A percentile compares a stretch with the other conserved stretches of the same genome.
These are phyloP conservation scores for Candida pini DNA, from an alignment of 805 yeast species.

Conservation along the genomic window DNA sequence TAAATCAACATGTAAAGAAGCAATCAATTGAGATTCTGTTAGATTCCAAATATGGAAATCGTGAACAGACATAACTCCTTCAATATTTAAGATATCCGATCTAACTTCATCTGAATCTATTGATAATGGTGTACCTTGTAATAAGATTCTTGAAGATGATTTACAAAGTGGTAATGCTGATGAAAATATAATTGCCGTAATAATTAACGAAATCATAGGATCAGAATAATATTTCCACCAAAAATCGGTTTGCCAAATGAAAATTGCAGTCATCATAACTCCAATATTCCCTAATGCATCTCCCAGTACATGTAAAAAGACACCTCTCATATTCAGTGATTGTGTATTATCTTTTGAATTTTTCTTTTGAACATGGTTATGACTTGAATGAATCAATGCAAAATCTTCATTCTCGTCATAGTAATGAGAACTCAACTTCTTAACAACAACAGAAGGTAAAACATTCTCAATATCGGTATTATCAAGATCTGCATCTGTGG, in stretches of 20 bases:
- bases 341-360: conserved; percentile 29
- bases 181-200: conserved; percentile 83
- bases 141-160: conserved; percentile 76
- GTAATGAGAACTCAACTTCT: conserved; percentile 11
- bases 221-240: conserved; percentile 84
- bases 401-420: conserved; percentile 7
- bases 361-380: conserved; percentile 21
- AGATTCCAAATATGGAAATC: conserved; percentile 97
- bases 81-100: conserved; percentile 57
- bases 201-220: conserved; percentile 78
- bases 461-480: conserved; percentile 22
- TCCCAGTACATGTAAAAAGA: conserved; percentile 89
- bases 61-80: conserved; percentile 79
- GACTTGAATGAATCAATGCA: conserved; percentile 15
- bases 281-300: conserved; percentile 96
- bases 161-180: conserved; percentile 88
- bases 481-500: conserved; percentile 7
- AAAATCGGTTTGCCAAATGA: conserved; percentile 90
- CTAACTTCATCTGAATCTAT: conserved; percentile 72
- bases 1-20: conserved; percentile 83
- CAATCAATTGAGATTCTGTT: conserved; percentile 80
- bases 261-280: conserved; percentile 81
- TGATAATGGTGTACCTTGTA: conserved; percentile 90
- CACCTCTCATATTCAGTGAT: conserved; percentile 97
- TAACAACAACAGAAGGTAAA: conserved; percentile 25